Conservation (phyloP, 208 protist species). For the Leishmania guyanensis region DNA sequence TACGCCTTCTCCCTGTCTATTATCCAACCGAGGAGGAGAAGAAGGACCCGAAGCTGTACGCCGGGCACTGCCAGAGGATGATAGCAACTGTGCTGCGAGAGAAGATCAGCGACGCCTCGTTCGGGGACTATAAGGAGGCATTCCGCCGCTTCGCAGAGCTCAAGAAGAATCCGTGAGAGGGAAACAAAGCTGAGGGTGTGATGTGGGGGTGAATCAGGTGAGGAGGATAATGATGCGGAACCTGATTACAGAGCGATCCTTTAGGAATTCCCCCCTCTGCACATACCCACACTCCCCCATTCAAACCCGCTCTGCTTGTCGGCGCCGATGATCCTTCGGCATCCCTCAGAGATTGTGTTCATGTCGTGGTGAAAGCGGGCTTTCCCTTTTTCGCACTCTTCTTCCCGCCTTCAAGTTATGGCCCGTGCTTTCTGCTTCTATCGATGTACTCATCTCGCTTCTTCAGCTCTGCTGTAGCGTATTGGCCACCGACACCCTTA, state of each 20-base stretch:
- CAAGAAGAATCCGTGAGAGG: constrained; percentile 28
- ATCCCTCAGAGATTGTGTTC: background rate
- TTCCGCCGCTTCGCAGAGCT: constrained; percentile 19
- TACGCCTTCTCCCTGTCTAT: constrained; percentile 86
- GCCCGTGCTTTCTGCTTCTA: no score
- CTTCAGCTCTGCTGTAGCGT: background rate
- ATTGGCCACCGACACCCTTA: background rate
- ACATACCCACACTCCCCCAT: background rate
- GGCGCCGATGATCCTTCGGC: background rate
- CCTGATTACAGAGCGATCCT: background rate
- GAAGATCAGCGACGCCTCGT: constrained; percentile 68
- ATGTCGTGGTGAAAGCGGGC: background rate
- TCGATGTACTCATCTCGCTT: background rate
- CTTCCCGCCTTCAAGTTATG: background rate
- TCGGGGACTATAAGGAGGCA: constrained; percentile 58
- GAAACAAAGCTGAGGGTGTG: background rate
- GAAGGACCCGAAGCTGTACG: constrained; percentile 71
- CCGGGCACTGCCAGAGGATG: constrained; percentile 83
- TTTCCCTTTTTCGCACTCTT: background rate
- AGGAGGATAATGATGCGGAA: background rate
- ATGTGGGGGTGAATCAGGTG: background rate
- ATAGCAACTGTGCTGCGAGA: constrained; percentile 73
- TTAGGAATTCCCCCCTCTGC: background rate
- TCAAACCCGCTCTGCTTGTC: background rate
- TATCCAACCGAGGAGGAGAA: constrained; percentile 82